A percentile compares a stretch with the other conserved stretches of the same genome.
Conservation (phyloP, 1,284 basidiomycete genomes). For the Boletus putidus region DNA sequence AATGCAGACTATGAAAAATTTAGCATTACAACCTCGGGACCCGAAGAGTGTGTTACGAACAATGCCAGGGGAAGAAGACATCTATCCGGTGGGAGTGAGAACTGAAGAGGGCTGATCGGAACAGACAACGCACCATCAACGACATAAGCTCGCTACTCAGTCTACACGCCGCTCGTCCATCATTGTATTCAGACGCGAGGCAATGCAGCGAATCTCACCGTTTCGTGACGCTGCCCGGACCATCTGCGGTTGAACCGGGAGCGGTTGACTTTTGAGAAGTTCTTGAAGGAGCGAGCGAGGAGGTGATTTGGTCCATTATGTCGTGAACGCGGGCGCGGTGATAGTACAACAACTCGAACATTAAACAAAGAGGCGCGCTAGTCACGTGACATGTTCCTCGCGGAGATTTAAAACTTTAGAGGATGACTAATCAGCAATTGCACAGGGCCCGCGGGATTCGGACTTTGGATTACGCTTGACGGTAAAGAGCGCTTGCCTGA, state of each 20-base stretch:
- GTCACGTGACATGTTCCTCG: constrained; percentile 24
- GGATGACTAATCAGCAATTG: constrained; percentile 1
- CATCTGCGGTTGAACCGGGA: constrained; percentile 51
- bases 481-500: too few relatives aligned
- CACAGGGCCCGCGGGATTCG: too few relatives aligned
- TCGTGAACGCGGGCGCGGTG: constrained; percentile 3
- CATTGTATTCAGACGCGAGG: constrained; percentile 8
- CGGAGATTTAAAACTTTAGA: constrained; percentile 1
- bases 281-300: constrained; percentile 60
- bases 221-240: constrained; percentile 76
- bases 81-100: constrained; percentile 46
- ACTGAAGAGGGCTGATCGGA: background rate
- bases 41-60: constrained; percentile 44
- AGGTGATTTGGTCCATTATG: constrained; percentile 70
- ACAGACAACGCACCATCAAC: constrained; percentile 63
- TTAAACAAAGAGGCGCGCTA: constrained; percentile 25
- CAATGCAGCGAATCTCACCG: constrained; percentile 46
- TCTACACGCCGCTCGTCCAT: constrained; percentile 40
- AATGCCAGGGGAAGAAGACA: constrained; percentile 82
- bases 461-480: too few relatives aligned
- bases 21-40: constrained; percentile 5
- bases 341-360: constrained; percentile 1
- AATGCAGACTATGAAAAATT: constrained; percentile 68
- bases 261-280: constrained; percentile 55
- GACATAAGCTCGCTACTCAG: constrained; percentile 82